phyloP scores from a whole-genome alignment of 192 early-diverging fungal genomes.

The Globomyces pollinis-pini region DNA sequence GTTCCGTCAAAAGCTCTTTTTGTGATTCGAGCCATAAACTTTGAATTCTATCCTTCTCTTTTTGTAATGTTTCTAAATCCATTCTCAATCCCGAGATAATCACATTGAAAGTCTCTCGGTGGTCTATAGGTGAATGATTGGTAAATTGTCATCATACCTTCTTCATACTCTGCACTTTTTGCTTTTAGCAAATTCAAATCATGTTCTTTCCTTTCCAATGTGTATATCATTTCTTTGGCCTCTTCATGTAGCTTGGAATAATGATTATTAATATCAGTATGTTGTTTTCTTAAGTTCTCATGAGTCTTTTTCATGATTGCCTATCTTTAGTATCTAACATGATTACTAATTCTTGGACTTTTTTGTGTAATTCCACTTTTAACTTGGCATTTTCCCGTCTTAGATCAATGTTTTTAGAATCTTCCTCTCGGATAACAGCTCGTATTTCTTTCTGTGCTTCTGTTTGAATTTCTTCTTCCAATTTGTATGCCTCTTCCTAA shows the following conservation, averaged over 20 bases:
- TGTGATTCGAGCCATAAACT: conserved; percentile 42
- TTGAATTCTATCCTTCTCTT: conserved; percentile 37
- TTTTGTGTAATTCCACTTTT: conserved; percentile 12
- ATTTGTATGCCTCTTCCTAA: conserved; percentile 7
- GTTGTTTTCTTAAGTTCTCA: neutral
- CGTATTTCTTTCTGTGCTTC: conserved; percentile 13
- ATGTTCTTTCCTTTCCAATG: conserved; percentile 42
- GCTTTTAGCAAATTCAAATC: conserved; percentile 42
- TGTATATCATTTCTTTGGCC: conserved; percentile 34
- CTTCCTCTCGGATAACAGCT: conserved; percentile 16
- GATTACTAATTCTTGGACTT: conserved; percentile 20
- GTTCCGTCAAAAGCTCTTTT: conserved; percentile 25
- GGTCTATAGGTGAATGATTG: too few species aligned
- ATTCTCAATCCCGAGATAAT: conserved; percentile 17
- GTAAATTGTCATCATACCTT: too few species aligned
- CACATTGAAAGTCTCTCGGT: conserved; percentile 8
- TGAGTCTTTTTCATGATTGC: neutral
- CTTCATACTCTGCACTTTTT: conserved; percentile 19
- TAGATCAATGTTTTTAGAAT: conserved; percentile 28
- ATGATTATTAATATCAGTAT: conserved; percentile 25
- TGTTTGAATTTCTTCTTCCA: conserved; percentile 28
- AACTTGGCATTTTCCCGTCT: conserved; percentile 36
- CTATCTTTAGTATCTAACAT: too few species aligned
- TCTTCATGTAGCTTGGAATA: conserved; percentile 35
- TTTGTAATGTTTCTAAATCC: conserved; percentile 22